A percentile compares a stretch with the other conserved stretches of the same genome.
Conservation (phyloP, 2,329 filamentous ascomycete genomes). For the Fusarium subtropicale region DNA sequence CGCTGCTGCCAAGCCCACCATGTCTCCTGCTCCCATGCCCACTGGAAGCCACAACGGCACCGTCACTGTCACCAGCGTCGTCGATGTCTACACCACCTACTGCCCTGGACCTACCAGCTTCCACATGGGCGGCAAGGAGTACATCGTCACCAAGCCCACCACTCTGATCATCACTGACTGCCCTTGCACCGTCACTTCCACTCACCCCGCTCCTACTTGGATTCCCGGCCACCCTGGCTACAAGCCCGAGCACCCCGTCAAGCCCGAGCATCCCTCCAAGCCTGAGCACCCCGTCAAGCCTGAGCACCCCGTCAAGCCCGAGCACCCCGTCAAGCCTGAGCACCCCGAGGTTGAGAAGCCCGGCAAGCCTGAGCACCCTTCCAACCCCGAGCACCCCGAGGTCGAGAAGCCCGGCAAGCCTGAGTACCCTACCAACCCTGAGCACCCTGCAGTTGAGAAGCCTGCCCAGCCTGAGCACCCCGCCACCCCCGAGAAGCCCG, state of each 20-base stretch:
- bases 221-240: slow-evolving; percentile 21
- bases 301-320: neutral
- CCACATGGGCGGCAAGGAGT: slow-evolving; percentile 62
- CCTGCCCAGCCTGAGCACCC: slow-evolving; percentile 1
- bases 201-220: slow-evolving; percentile 42
- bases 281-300: neutral
- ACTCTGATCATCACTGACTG: slow-evolving; percentile 67
- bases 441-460: neutral
- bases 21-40: slow-evolving; percentile 16
- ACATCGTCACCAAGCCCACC: slow-evolving; percentile 65
- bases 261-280: neutral
- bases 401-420: neutral
- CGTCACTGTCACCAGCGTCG: slow-evolving; percentile 51
- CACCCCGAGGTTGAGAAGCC: slow-evolving; percentile 4
- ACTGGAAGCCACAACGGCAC: slow-evolving; percentile 42
- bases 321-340: slow-evolving; percentile 2
- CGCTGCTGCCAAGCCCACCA: slow-evolving; percentile 38
- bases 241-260: neutral
- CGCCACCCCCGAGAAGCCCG: slow-evolving; percentile 2
- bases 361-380: slow-evolving; percentile 3
- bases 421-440: neutral
- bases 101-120: slow-evolving; percentile 64
- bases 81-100: slow-evolving; percentile 54
- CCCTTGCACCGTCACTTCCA: slow-evolving; percentile 60
- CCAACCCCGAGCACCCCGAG: slow-evolving; percentile 6